Evolutionary conservation across 352 stramenopile genomes (phyloP).

Genomic region (Blastocystis sp.): DNA sequence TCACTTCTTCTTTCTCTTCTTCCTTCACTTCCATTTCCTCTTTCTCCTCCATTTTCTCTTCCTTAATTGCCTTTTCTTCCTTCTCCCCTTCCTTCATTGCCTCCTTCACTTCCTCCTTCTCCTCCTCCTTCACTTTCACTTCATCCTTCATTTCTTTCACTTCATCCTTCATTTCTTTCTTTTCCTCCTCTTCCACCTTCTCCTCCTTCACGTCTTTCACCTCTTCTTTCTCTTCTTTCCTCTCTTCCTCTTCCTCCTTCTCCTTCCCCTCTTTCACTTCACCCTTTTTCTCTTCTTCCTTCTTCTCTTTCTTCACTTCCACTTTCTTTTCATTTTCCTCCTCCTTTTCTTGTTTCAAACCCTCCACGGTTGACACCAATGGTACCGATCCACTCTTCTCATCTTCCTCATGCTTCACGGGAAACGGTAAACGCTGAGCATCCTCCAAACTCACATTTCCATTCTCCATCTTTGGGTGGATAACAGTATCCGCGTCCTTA

Average conservation of each 20-base stretch:
- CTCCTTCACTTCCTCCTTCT: too few species aligned
- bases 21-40: too few species aligned
- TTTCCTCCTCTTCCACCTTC: neutral
- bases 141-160: neutral
- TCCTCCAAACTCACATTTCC: too few species aligned
- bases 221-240: neutral
- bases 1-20: too few species aligned
- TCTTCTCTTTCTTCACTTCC: neutral
- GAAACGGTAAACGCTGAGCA: too few species aligned
- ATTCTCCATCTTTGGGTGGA: too few species aligned
- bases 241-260: neutral
- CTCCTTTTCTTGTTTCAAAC: neutral
- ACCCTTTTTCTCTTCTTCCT: neutral
- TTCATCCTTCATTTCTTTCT: neutral
- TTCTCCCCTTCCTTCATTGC: neutral
- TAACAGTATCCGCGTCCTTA: too few species aligned
- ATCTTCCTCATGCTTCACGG: neutral
- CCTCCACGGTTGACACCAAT: neutral
- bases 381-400: neutral
- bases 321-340: neutral
- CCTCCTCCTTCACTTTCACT: neutral
- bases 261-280: neutral
- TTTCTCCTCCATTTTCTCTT: neutral
- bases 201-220: neutral
- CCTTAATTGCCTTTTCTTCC: neutral